Percentiles rank a stretch among this genome's conserved stretches.
Evolutionary conservation across 352 stramenopile species (phyloP).

Genomic region (Phytopythium mirpurense): DNA sequence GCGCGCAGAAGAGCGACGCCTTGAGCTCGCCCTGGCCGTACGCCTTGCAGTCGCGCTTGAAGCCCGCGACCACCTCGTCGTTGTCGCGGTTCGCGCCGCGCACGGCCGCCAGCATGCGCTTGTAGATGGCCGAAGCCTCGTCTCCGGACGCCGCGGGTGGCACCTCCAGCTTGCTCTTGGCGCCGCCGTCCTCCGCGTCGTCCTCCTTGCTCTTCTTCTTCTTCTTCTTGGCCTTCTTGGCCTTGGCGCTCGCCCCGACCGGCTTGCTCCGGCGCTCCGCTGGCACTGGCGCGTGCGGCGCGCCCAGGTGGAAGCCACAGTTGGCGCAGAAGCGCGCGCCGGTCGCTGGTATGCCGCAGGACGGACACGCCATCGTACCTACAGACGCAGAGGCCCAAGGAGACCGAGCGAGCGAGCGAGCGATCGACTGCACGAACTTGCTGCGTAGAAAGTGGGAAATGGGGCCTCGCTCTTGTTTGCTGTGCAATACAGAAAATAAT

Average conservation of each 20-base stretch:
- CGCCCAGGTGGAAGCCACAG: slow-evolving; percentile 33
- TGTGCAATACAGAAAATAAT: no score
- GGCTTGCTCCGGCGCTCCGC: slow-evolving; percentile 5
- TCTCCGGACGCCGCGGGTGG: slow-evolving; percentile 57
- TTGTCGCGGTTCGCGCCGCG: slow-evolving; percentile 68
- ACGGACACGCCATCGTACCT: slow-evolving; percentile 20
- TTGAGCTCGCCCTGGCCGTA: slow-evolving; percentile 64
- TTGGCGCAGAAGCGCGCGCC: slow-evolving; percentile 48
- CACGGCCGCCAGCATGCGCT: slow-evolving; percentile 71
- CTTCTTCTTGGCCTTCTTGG: slow-evolving; percentile 9
- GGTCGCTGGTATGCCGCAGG: slow-evolving; percentile 24
- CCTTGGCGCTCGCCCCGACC: slow-evolving; percentile 15
- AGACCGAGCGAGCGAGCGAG: no score
- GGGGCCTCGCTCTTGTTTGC: no score
- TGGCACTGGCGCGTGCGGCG: slow-evolving; percentile 14
- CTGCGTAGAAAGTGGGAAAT: no score
- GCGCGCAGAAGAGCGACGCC: slow-evolving; percentile 54
- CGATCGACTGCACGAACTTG: no score
- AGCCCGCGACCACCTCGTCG: slow-evolving; percentile 60
- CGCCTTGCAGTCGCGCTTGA: slow-evolving; percentile 77
- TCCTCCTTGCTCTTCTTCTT: slow-evolving; percentile 12
- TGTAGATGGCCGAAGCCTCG: slow-evolving; percentile 76
- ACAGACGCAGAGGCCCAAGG: no score
- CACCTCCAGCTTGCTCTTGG: slow-evolving; percentile 27
- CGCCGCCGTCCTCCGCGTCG: neutral